Evolutionary conservation across 768 basidiomycete species (phyloP).

Genomic region (Guyanaporus albipodus): DNA sequence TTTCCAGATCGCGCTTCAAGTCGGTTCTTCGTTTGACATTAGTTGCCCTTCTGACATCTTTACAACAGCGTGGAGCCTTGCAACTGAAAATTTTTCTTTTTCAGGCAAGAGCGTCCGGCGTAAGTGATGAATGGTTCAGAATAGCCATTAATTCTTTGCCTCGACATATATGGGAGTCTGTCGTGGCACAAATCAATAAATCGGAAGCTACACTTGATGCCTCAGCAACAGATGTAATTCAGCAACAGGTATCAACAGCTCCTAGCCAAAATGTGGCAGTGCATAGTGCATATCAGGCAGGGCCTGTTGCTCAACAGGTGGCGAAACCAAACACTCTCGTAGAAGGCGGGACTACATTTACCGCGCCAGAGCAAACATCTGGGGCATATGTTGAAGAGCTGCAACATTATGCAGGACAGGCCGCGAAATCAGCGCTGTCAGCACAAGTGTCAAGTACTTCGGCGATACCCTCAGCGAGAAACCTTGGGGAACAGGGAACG

Average conservation of each 20-base stretch:
- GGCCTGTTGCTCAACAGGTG: not conserved
- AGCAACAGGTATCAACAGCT: not conserved
- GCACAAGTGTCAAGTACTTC: conserved; percentile 1
- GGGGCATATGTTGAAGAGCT: conserved; percentile 11
- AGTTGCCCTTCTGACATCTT: conserved; percentile 1
- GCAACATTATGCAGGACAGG: conserved; percentile 22
- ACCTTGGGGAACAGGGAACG: not conserved
- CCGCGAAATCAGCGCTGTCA: conserved; percentile 5
- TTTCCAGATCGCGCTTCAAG: conserved; percentile 22
- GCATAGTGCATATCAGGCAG: not conserved
- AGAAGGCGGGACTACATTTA: not conserved
- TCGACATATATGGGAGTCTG: conserved; percentile 8
- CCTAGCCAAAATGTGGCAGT: not conserved
- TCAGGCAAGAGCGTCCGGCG: conserved; percentile 14
- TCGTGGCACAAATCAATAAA: conserved; percentile 4
- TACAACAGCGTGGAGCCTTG: conserved; percentile 14
- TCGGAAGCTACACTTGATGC: not conserved
- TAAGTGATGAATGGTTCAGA: conserved; percentile 20
- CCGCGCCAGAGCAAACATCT: not conserved
- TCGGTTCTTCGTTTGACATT: conserved; percentile 10
- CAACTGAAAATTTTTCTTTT: conserved; percentile 10
- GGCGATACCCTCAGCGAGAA: not conserved
- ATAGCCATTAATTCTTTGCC: conserved; percentile 19
- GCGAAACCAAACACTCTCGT: not conserved
- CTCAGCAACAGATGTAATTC: not conserved